These are phyloP conservation scores for Torulaspora pretoriensis DNA, from an alignment of 1,139 yeast genomes.

Conservation along the genomic window DNA sequence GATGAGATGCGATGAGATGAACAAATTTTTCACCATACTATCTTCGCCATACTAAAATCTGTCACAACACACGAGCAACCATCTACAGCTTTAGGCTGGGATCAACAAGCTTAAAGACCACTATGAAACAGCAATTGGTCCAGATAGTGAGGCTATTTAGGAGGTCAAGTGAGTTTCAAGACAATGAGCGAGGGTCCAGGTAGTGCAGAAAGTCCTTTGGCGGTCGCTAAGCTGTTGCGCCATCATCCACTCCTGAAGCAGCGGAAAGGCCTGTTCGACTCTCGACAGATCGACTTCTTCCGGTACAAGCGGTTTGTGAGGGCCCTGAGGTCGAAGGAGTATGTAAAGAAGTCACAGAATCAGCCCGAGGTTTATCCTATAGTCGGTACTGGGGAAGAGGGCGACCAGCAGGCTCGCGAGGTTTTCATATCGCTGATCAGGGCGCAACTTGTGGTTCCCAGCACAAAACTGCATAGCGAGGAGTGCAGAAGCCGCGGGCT, in stretches of 20 bases:
- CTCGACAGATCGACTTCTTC: constrained; percentile 73
- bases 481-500: constrained; percentile 61
- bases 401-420: constrained; percentile 47
- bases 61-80: background rate
- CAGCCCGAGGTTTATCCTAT: constrained; percentile 58
- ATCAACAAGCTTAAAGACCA: background rate
- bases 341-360: constrained; percentile 52
- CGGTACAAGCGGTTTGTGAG: constrained; percentile 78
- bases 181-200: constrained; percentile 11
- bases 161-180: background rate
- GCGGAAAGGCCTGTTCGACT: constrained; percentile 73
- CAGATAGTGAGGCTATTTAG: background rate
- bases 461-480: constrained; percentile 62
- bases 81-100: background rate
- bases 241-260: constrained; percentile 63
- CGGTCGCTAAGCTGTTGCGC: constrained; percentile 68
- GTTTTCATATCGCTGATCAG: constrained; percentile 66
- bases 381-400: constrained; percentile 43
- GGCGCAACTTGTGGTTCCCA: constrained; percentile 71
- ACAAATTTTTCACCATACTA: constrained; percentile 9
- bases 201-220: constrained; percentile 41
- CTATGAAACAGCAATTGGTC: background rate
- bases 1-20: constrained; percentile 20
- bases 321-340: constrained; percentile 72
- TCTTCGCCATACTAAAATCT: background rate